Percentiles rank a stretch among this genome's conserved stretches.
phyloP scores from a whole-genome alignment of 2,329 filamentous ascomycete genomes.

The Arthrobotrys sphaeroides region DNA sequence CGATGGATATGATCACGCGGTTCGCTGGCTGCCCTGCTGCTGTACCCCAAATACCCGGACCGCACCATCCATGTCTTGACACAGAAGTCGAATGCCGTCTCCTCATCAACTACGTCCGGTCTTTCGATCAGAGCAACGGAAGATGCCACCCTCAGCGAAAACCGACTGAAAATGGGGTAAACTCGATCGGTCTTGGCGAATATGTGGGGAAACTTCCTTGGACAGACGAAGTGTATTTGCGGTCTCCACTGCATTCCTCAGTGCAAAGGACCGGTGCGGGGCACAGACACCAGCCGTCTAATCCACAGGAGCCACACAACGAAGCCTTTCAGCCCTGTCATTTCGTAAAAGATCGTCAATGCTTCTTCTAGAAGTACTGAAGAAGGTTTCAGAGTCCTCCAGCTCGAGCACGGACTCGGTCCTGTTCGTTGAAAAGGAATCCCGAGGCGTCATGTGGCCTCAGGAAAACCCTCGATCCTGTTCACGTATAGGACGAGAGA shows the following conservation, averaged over 20 bases:
- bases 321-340: constrained; percentile 52
- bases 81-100: constrained; percentile 30
- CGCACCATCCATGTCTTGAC: constrained; percentile 49
- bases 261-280: constrained; percentile 23
- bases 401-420: constrained; percentile 28
- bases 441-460: constrained; percentile 11
- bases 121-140: constrained; percentile 2
- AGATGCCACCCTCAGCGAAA: constrained; percentile 24
- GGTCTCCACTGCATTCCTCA: constrained; percentile 22
- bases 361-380: constrained; percentile 49
- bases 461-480: neutral
- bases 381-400: constrained; percentile 52
- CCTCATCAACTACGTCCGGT: neutral
- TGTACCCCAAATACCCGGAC: constrained; percentile 51
- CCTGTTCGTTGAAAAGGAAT: neutral
- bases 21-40: constrained; percentile 20
- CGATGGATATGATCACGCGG: constrained; percentile 49
- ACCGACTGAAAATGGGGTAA: constrained; percentile 29
- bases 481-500: neutral
- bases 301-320: constrained; percentile 37
- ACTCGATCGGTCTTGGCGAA: constrained; percentile 49
- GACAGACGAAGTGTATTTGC: neutral
- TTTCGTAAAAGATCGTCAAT: constrained; percentile 44
- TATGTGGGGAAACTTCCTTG: constrained; percentile 42
- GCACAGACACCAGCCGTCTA: constrained; percentile 44